Base-by-base conservation (phyloP, 306 rosid genomes). In the Quercus berberidifolia region DNA sequence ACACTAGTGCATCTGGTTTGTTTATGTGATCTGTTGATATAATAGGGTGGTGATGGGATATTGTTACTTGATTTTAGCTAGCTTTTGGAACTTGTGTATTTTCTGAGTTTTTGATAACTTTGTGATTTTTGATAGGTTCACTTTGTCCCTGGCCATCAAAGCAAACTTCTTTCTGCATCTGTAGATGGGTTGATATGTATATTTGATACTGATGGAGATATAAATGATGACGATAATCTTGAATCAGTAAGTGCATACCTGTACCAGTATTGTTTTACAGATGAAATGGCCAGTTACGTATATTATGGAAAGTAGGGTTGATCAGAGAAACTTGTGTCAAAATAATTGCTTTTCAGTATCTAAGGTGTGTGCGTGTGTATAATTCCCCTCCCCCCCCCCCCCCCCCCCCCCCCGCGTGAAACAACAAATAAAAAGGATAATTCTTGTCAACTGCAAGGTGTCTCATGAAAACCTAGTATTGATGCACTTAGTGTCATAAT, bases 161-260 rank as follows among this genome's bases (percentile, higher is more conserved):
- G 86, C 89, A 93, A 89, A 86, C 97, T 95, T 77, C 80, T 91
- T 85, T 93, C 99, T 81, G 97, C 99, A 79, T 93, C 99, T 8
- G 93, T 68, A 17, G 99, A 95, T 82, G 99, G 99, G 60, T 87
- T 95, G 93, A 88, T 95, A 58, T 93, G 97, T 85, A 89, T 90
- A 76, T 95, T 93, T 89, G 90, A 95, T 80, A 84, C 92, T 20
- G 80, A 76, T 52, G 98, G 98, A 73, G 93, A 90, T 78, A 90
- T 93, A 77, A 86, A 91, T 71, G 98, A 95, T 6, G 97, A 93
- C 25, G 98, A 93, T 77, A 87, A 90, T 87, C 87, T 95, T 74
- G 99, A 95, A 59, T 91, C 93, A 20, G 99, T 91, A 86, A 87
- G 97, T 43, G 55, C 59, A 5, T 54, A 33, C 58, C 58, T 76